phyloP scores from a whole-genome alignment of 2,329 filamentous ascomycete genomes.

The Coleophoma eucalyptorum region DNA sequence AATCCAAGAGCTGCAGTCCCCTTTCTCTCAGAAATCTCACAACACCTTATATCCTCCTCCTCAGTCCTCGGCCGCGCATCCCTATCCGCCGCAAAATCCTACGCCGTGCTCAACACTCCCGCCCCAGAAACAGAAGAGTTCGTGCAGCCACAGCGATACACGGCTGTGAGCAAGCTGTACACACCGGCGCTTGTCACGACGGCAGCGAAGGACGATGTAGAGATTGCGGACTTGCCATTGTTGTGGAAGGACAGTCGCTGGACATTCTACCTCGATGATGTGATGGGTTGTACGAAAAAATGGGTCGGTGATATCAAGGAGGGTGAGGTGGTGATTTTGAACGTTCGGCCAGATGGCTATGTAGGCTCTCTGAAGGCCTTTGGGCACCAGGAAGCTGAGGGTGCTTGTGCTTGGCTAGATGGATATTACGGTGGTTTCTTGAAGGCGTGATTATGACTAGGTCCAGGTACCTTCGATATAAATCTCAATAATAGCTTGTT shows the following conservation, averaged over 20 bases:
- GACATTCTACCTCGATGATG: slow-evolving; percentile 70
- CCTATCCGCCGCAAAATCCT: slow-evolving; percentile 56
- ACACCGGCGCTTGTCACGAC: slow-evolving; percentile 67
- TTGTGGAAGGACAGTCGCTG: slow-evolving; percentile 62
- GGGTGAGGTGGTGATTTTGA: slow-evolving; percentile 58
- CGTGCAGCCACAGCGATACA: slow-evolving; percentile 65
- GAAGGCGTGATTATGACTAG: slow-evolving; percentile 10
- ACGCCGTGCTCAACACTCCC: slow-evolving; percentile 53
- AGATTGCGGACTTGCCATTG: slow-evolving; percentile 60
- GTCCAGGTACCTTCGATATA: no score
- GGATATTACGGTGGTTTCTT: slow-evolving; percentile 46
- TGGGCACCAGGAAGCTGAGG: slow-evolving; percentile 24
- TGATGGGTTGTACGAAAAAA: slow-evolving; percentile 61
- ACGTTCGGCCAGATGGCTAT: slow-evolving; percentile 72
- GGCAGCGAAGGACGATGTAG: slow-evolving; percentile 58
- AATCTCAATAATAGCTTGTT: no score
- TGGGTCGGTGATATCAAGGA: slow-evolving; percentile 55
- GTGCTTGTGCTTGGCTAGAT: slow-evolving; percentile 42
- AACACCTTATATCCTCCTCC: slow-evolving; percentile 43
- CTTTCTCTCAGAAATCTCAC: slow-evolving; percentile 59
- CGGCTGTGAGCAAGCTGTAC: slow-evolving; percentile 61
- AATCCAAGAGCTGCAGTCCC: slow-evolving; percentile 50
- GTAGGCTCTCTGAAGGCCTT: slow-evolving; percentile 57
- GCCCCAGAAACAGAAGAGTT: slow-evolving; percentile 61
- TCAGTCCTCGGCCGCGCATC: slow-evolving; percentile 59